A percentile compares a stretch with the other conserved stretches of the same genome.
Evolutionary conservation across 139 green algal genomes (phyloP).

Genomic region (Tetradesmus obliquus): DNA sequence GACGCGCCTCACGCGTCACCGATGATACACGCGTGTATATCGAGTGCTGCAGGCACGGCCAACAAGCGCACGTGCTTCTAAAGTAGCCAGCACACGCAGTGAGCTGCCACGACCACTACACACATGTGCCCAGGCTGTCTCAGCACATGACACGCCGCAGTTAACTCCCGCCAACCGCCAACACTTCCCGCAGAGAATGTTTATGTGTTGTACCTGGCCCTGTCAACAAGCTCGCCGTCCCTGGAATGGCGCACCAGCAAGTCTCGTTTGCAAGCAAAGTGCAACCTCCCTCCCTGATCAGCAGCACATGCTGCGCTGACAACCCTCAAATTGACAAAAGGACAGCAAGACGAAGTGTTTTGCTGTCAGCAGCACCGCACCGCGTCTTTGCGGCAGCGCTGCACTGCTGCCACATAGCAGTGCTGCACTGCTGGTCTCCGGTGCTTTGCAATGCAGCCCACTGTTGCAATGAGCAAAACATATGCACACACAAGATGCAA

Average conservation of each 20-base stretch:
- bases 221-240: too few species aligned
- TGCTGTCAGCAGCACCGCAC: not conserved
- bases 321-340: not conserved
- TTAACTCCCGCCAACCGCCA: too few species aligned
- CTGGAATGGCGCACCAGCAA: too few species aligned
- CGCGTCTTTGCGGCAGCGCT: not conserved
- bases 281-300: not conserved
- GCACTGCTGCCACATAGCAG: not conserved
- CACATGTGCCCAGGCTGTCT: too few species aligned
- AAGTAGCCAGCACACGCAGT: not conserved
- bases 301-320: not conserved
- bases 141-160: too few species aligned
- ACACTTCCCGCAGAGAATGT: too few species aligned
- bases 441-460: not conserved
- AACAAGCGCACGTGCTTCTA: not conserved
- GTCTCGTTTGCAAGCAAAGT: not conserved
- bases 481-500: not conserved
- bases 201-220: too few species aligned
- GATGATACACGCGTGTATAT: too few species aligned
- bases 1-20: too few species aligned
- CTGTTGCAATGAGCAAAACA: too few species aligned
- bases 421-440: not conserved
- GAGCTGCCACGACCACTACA: too few species aligned
- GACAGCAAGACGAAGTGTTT: not conserved
- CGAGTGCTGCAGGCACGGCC: too few species aligned